Percentiles rank a stretch among this genome's conserved stretches.
These are phyloP conservation scores for Grosmannia clavigera DNA, from an alignment of 2,329 filamentous ascomycete genomes.

Conservation along the genomic window DNA sequence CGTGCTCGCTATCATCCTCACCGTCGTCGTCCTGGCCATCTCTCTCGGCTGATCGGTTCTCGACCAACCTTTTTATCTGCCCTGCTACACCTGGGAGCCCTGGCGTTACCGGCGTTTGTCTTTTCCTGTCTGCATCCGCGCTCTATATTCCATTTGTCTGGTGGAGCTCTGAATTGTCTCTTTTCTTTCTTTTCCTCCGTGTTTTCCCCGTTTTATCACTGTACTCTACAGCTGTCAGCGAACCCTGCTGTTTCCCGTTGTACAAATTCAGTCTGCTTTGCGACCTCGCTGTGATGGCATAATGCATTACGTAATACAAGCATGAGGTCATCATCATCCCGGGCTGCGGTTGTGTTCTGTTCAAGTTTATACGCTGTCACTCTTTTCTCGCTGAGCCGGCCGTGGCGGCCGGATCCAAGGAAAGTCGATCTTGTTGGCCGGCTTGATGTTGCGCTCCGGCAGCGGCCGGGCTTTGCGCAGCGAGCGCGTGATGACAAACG, in stretches of 20 bases:
- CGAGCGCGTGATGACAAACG: constrained; percentile 11
- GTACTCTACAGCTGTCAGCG: background rate
- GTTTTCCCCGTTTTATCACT: background rate
- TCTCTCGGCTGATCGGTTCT: constrained; percentile 49
- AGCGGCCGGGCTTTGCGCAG: constrained; percentile 17
- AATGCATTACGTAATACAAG: too few relatives aligned
- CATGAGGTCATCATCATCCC: too few relatives aligned
- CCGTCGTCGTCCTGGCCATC: constrained; percentile 80
- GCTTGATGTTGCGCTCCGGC: constrained; percentile 5
- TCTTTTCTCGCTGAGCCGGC: background rate
- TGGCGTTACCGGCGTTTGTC: background rate
- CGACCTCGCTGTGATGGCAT: background rate
- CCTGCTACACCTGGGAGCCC: background rate
- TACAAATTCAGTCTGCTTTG: background rate
- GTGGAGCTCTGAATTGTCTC: background rate
- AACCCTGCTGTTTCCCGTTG: background rate
- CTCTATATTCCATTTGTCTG: background rate
- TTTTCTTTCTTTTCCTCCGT: background rate
- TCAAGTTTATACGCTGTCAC: background rate
- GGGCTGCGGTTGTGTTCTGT: too few relatives aligned
- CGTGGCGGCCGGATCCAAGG: constrained; percentile 7
- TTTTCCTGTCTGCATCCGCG: background rate
- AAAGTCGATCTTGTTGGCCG: constrained; percentile 13
- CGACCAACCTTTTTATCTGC: background rate
- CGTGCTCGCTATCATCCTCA: constrained; percentile 77